Evolutionary conservation across 2,329 filamentous ascomycete genomes (phyloP), one percentile per base, ranked within the genome.

Genomic region (Ophiocordyceps unilateralis): DNA sequence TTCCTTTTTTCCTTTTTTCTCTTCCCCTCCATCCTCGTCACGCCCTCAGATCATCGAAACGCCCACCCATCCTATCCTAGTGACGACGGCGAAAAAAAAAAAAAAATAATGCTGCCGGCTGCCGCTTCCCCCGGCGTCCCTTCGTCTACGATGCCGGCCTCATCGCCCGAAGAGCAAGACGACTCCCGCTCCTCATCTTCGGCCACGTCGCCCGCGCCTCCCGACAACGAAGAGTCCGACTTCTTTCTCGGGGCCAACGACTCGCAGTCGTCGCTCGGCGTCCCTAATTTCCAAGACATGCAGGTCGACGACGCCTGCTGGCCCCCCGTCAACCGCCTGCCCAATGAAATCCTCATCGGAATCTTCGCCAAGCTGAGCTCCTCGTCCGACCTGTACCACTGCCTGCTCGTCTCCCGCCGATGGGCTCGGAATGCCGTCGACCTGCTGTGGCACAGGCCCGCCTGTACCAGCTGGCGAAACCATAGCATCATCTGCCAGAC

Each of bases 341-440:
- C 91, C 34, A 89, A 88, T 59, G 91, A 98, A 68, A 83, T 98
- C 47, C 78, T 96, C 57, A 95, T 98, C 55, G 76, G 79, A 61
- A 81, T 96, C 55, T 95, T 98, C 62, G 72, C 83, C 30, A 91
- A 87, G 60, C 74, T 98, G 45, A 79, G 70, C 53, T 76, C 74
- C 12, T 74, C 87, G 2, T 66, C 69, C 39, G 89, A 98, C 55
- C 72, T 95, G 51, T 74, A 86, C 51, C 81, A 79, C 61, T 93
- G 84, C 62, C 88, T 96, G 83, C 69, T 91, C 49, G 88, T 94
- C n/a, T 95, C 81, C 55, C 88, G 87, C 61, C 77, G 81, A 48
- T 98, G 91, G 91, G 83, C 91, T 23, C 72, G 82, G 48, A 95
- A 95, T 57, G 81, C 83, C 42, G 91, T 96, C 51, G 89, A 91